Base-by-base conservation (phyloP, 192 early-diverging fungal species). In the Backusella luteola region DNA sequence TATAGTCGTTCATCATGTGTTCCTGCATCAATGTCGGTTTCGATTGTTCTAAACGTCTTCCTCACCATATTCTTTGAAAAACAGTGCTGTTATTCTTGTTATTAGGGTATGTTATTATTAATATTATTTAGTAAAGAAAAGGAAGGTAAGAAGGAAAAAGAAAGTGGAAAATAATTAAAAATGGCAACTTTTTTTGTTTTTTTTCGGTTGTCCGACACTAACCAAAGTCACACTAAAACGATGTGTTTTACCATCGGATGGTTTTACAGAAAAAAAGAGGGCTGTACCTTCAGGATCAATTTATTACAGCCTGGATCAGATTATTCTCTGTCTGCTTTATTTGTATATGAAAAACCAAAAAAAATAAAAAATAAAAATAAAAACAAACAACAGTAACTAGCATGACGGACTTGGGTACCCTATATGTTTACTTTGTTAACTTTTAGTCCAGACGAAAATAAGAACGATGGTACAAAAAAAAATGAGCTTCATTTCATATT, bases 1-100 rank as follows among this genome's bases (percentile, higher is more conserved):
- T 89, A 89, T 29, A 88, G 74, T 67, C 73, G 79, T 21, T 86
- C 85, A 21, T 86, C 84, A 71, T 86, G 84, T 44, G 84, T 82
- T 29, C 87, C 87, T 23, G 87, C 87, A 81, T 88, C 87, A 23
- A 83, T 66, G 73, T 85, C 82, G 44, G 77, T 78, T 36, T 74
- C 71, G 23, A 79, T 42, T 6, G 81, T 68, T 63, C 76, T 78
- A 66, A 76, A 73, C 9, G 77, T 72, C 66, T 82, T 82, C 44
- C 69, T 71, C 19, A 52, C 11, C 74, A 79, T 77, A 35, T 26
- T 35, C 2, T 38, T n/a, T 44, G 2, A 49, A 26, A 35, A 67
- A 44, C 21, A 53, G 67, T 6, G 11, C 59, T 34, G 56, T 11
- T 4, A 15, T 14, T 39, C 8, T 15, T 44, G 42, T 3, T 17